Base-by-base conservation (phyloP, 169 alveolate genomes). In the Plasmodium malariae region DNA sequence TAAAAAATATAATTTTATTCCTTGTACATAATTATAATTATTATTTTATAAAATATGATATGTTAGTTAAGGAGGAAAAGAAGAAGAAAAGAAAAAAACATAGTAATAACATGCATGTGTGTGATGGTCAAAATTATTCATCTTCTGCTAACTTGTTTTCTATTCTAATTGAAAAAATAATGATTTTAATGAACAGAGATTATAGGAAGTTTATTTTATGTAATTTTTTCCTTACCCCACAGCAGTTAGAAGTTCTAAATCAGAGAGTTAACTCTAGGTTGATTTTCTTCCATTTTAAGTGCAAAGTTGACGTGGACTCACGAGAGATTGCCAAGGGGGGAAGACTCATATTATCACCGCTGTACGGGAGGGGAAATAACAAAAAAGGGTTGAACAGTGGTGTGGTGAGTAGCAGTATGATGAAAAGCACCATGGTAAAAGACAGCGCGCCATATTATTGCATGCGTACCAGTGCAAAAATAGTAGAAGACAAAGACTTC, bases 131-230 rank as follows among this genome's bases (percentile, higher is more conserved):
- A 19, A 26, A n/a, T 26, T 19, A 5, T 5, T 3, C 28, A 5
- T 65, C 6, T 9, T 51, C 26, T 72, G 9, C 34, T 12, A 17
- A 12, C 1, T 62, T 69, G 1, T 34, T 69, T 62, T 86, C 87
- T 34, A 12, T 55, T 48, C 51, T 86, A 34, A 34, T 68, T 40
- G 92, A 65, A 86, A 69, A 70, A 30, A 36, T 69, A 24, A 69
- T 14, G 4, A 28, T 9, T 19, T 73, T 86, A 45, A 55, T 40
- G 32, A 72, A 32, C 37, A 70, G 59, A 17, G 55, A 70, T 70
- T 34, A 70, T 32, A 57, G 48, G 28, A 86, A 36, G n/a, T 69
- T 86, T 40, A 40, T 86, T 34, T n/a, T 86, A 37, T 86, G 74
- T 21, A 86, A 86, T 59, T 71, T 59, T 14, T 87, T 68, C 24